Evolutionary conservation across 345 rosid species (phyloP), one percentile per base, ranked within the genome.

Genomic region (Clarkia xantiana): DNA sequence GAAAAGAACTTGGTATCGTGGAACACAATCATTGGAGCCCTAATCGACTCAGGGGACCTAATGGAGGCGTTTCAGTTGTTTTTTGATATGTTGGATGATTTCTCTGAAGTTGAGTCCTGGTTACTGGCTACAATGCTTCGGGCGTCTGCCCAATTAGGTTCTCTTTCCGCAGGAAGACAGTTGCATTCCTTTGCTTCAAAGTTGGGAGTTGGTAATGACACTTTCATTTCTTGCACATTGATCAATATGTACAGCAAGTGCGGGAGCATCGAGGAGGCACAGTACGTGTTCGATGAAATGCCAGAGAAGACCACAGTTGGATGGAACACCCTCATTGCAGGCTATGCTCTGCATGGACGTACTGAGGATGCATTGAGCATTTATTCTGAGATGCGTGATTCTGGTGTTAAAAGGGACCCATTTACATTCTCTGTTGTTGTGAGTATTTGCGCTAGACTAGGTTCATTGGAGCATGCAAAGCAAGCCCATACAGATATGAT

Each of bases 171-270:
- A 2, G 94, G 94, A 44, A 75, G 67, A 62, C 93, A 88, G 51
- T 47, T 88, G 20, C 97, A 88, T 43, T 72, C 82, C 0, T 78
- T 76, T 59, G 74, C 71, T 0, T 51, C 78, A 75, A 88, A 78
- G 63, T 45, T 76, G 75, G 78, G 77, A 47, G 50, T 61, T 2
- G 59, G 55, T 20, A 67, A 65, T 45, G 67, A 84, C 52, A 60
- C 67, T n/a, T 88, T 78, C 66, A 73, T 88, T 17, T 73, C 82
- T 0, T 82, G 94, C 54, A 81, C 89, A 1, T 58, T 88, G 72
- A 79, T 84, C 11, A 81, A 89, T 62, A 84, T 84, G 97, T 89
- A 89, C 58, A 66, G 85, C 44, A 89, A 84, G 63, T 84, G 97
- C 29, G 97, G 97, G 22, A 73, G 79, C 56, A 69, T 84, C 51